Evolutionary conservation across 768 basidiomycete genomes (phyloP).

Genomic region (Hysterangium stoloniferum): DNA sequence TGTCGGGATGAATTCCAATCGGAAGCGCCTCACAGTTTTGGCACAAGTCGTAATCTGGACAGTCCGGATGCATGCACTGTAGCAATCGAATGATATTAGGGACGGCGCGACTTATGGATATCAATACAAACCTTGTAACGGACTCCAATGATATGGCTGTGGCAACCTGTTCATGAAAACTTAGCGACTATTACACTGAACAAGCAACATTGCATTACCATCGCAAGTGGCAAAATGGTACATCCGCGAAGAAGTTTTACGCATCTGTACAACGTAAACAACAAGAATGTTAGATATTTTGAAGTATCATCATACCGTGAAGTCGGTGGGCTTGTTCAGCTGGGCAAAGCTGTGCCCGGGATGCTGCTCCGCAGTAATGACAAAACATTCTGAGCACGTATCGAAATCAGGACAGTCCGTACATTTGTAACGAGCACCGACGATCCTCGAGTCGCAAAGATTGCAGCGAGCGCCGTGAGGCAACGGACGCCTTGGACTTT

Average conservation of each 20-base stretch:
- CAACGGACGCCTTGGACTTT: slow-evolving; percentile 16
- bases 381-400: slow-evolving; percentile 63
- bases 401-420: slow-evolving; percentile 79
- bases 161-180: slow-evolving; percentile 33
- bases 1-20: slow-evolving; percentile 62
- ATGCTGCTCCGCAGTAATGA: slow-evolving; percentile 67
- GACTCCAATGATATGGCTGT: slow-evolving; percentile 44
- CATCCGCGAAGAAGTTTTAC: background rate
- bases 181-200: background rate
- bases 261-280: background rate
- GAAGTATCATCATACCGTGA: slow-evolving; percentile 41
- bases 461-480: slow-evolving; percentile 66
- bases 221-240: slow-evolving; percentile 19
- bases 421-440: slow-evolving; percentile 75
- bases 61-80: slow-evolving; percentile 72
- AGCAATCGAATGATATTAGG: background rate
- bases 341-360: slow-evolving; percentile 69
- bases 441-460: slow-evolving; percentile 64
- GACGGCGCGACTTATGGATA: background rate
- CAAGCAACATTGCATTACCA: slow-evolving; percentile 1
- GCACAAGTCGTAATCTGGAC: slow-evolving; percentile 80
- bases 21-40: slow-evolving; percentile 71
- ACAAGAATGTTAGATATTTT: background rate
- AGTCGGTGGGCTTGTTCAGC: slow-evolving; percentile 43
- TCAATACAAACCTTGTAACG: slow-evolving; percentile 57